A percentile compares a stretch with the other conserved stretches of the same genome.
Conservation (phyloP, 805 yeast genomes). For the Spathaspora sp. region DNA sequence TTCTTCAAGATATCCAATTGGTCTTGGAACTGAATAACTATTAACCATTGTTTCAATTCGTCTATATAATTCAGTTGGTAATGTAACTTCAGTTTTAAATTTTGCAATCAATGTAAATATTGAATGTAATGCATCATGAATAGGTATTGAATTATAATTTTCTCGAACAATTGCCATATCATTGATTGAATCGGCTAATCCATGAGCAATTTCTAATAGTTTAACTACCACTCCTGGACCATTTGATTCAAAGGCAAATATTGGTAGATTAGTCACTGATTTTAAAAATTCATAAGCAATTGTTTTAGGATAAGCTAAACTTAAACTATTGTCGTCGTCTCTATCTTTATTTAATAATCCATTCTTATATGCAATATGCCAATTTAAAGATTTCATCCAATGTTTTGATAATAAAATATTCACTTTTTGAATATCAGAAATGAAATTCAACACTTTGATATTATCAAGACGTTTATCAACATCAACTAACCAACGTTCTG, state of each 20-base stretch:
- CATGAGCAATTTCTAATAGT: slow-evolving; percentile 31
- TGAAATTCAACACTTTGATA: slow-evolving; percentile 15
- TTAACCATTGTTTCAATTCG: slow-evolving; percentile 3
- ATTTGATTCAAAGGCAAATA: slow-evolving; percentile 35
- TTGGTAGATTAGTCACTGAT: slow-evolving; percentile 22
- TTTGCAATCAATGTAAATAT: slow-evolving; percentile 16
- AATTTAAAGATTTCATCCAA: slow-evolving; percentile 37
- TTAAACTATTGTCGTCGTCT: neutral
- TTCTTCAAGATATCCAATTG: slow-evolving; percentile 4
- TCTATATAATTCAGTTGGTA: slow-evolving; percentile 9
- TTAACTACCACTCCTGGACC: slow-evolving; percentile 38
- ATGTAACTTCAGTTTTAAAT: slow-evolving; percentile 20
- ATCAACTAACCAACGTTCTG: slow-evolving; percentile 1
- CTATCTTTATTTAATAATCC: slow-evolving; percentile 22
- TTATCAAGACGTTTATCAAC: slow-evolving; percentile 15
- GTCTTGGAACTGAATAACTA: slow-evolving; percentile 2
- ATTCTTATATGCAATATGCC: slow-evolving; percentile 31
- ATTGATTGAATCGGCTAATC: slow-evolving; percentile 18
- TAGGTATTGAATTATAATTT: neutral
- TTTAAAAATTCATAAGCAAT: slow-evolving; percentile 29
- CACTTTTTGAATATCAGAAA: slow-evolving; percentile 32
- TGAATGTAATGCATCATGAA: slow-evolving; percentile 9
- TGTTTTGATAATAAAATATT: slow-evolving; percentile 30
- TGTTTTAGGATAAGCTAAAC: slow-evolving; percentile 20
- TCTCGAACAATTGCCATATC: neutral